A percentile compares a stretch with the other conserved stretches of the same genome.
Evolutionary conservation across 768 basidiomycete species (phyloP).

Genomic region (Macrocybe gigantea): DNA sequence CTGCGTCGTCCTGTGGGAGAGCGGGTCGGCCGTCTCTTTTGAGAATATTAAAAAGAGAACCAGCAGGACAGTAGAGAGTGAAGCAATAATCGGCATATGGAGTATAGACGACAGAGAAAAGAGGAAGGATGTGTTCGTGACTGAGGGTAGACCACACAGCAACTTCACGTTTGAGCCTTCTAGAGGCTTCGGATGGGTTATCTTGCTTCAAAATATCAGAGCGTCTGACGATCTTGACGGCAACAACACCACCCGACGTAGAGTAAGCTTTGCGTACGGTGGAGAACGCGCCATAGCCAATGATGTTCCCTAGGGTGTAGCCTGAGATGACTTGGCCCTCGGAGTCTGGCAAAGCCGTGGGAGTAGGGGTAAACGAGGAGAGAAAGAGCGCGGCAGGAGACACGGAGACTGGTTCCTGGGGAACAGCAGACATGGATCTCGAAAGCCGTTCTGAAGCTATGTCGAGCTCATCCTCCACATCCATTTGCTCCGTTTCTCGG

Average conservation of each 20-base stretch:
- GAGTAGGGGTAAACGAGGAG: constrained; percentile 47
- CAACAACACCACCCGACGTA: constrained; percentile 60
- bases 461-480: neutral
- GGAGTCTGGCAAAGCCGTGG: constrained; percentile 44
- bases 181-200: constrained; percentile 40
- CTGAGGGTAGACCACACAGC: constrained; percentile 67
- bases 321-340: constrained; percentile 65
- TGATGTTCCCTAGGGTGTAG: constrained; percentile 69
- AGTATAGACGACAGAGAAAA: constrained; percentile 60
- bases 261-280: constrained; percentile 67
- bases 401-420: constrained; percentile 17
- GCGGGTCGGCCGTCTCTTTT: constrained; percentile 63
- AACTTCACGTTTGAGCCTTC: constrained; percentile 65
- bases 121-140: constrained; percentile 84
- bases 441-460: neutral
- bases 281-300: constrained; percentile 81
- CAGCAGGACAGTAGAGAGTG: constrained; percentile 79
- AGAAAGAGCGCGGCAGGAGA: constrained; percentile 78
- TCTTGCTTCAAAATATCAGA: constrained; percentile 48
- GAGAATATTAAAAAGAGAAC: constrained; percentile 80
- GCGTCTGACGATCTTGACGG: constrained; percentile 77
- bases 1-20: constrained; percentile 70
- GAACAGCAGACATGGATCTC: constrained; percentile 7
- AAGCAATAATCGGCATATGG: constrained; percentile 71
- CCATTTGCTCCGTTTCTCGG: too few relatives aligned